A percentile compares a stretch with the other conserved stretches of the same genome.
phyloP scores from a whole-genome alignment of 2,329 filamentous ascomycete genomes.

The Coniochaeta sp. region DNA sequence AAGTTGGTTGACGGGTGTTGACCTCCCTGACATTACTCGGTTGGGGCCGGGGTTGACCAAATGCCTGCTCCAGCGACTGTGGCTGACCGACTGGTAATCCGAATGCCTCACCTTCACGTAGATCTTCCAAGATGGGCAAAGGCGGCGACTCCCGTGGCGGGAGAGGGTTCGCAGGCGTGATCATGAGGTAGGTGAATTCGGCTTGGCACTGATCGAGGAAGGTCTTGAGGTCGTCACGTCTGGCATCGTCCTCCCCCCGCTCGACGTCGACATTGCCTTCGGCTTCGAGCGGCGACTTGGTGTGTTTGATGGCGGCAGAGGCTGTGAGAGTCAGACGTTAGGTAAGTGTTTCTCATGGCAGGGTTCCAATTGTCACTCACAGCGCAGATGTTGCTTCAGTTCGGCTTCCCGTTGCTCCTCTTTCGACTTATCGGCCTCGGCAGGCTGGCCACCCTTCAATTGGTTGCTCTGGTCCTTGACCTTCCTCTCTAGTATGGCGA shows the following conservation, averaged over 20 bases:
- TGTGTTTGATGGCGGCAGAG: slow-evolving; percentile 10
- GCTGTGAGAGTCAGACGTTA: slow-evolving; percentile 4
- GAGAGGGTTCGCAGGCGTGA: slow-evolving; percentile 57
- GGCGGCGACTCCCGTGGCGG: slow-evolving; percentile 58
- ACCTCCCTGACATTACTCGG: slow-evolving; percentile 52
- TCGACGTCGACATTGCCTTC: slow-evolving; percentile 31
- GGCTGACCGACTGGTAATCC: slow-evolving; percentile 28
- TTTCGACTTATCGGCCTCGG: slow-evolving; percentile 30
- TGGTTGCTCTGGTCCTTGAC: slow-evolving; percentile 76
- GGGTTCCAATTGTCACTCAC: slow-evolving; percentile 29
- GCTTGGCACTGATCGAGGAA: slow-evolving; percentile 60
- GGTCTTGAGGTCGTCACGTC: slow-evolving; percentile 47
- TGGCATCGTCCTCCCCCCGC: slow-evolving; percentile 41
- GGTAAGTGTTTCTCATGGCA: background rate
- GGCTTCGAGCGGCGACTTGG: slow-evolving; percentile 35
- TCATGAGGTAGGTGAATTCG: slow-evolving; percentile 63
- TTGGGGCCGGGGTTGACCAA: slow-evolving; percentile 18
- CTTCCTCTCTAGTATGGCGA: slow-evolving; percentile 81
- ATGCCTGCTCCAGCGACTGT: slow-evolving; percentile 22
- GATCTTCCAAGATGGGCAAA: slow-evolving; percentile 50
- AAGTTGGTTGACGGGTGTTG: slow-evolving; percentile 43
- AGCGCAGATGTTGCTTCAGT: slow-evolving; percentile 49
- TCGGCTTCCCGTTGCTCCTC: slow-evolving; percentile 38
- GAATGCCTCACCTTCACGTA: slow-evolving; percentile 48
- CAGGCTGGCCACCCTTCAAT: slow-evolving; percentile 46